Evolutionary conservation across 225 moss, liverwort and hornwort species (phyloP).

Genomic region (Sphagnum contortum): DNA sequence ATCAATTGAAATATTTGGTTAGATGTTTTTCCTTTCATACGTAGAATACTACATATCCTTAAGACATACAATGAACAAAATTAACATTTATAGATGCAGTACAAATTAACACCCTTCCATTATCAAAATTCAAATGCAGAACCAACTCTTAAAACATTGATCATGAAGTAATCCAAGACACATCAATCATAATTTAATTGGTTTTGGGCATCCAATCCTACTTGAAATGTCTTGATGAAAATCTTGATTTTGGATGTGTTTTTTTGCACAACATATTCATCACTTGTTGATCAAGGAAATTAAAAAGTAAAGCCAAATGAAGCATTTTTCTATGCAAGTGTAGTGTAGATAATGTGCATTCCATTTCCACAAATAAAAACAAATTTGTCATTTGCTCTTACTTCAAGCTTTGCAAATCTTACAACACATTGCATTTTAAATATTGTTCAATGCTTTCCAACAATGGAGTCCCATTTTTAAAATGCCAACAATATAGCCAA

Average conservation of each 20-base stretch:
- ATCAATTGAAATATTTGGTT: conserved; percentile 91
- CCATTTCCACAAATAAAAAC: conserved; percentile 93
- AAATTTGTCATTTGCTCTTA: conserved; percentile 91
- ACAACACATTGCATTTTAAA: no score
- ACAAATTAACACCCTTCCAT: no score
- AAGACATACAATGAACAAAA: no score
- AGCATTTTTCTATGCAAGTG: conserved; percentile 87
- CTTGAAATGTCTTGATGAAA: conserved; percentile 88
- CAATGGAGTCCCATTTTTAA: no score
- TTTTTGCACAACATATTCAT: conserved; percentile 89
- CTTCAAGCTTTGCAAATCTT: conserved; percentile 68
- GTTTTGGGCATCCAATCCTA: conserved; percentile 3
- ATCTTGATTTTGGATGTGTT: conserved; percentile 93
- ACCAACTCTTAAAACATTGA: no score
- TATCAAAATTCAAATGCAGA: no score
- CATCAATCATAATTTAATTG: neutral
- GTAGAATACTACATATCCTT: no score
- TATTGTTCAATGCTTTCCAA: no score
- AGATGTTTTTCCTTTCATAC: conserved; percentile 80
- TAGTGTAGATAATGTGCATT: conserved; percentile 91
- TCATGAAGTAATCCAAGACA: no score
- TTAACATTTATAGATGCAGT: no score
- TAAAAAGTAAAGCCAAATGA: conserved; percentile 88
- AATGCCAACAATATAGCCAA: no score
- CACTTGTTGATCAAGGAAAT: conserved; percentile 78